These are phyloP conservation scores for Phytopythium kandeliae DNA, from an alignment of 352 stramenopile species.

Conservation along the genomic window DNA sequence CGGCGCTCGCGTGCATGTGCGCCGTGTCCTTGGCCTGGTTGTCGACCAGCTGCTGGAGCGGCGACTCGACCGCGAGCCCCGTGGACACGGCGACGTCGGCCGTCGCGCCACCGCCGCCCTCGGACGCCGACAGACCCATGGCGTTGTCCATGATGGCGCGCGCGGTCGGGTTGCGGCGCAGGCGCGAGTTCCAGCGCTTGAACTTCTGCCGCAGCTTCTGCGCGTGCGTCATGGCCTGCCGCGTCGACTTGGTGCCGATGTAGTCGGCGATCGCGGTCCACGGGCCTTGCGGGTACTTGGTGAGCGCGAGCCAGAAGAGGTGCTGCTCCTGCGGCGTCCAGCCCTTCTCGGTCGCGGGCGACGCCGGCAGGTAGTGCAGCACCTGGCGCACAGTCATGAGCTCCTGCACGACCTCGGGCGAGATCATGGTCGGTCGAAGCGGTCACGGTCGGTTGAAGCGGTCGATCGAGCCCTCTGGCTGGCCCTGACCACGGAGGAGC, in stretches of 20 bases:
- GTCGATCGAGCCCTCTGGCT: too few species aligned
- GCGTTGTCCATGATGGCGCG: slow-evolving; percentile 18
- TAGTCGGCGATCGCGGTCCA: slow-evolving; percentile 46
- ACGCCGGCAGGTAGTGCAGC: slow-evolving; percentile 31
- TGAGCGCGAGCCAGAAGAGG: slow-evolving; percentile 30
- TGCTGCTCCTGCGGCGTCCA: slow-evolving; percentile 23
- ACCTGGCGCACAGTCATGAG: slow-evolving; percentile 25
- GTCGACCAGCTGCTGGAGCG: background rate
- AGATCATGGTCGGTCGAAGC: slow-evolving; percentile 17
- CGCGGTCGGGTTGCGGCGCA: slow-evolving; percentile 19
- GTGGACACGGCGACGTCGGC: slow-evolving; percentile 6
- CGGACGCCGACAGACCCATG: background rate
- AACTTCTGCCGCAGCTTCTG: slow-evolving; percentile 56
- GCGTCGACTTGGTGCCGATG: slow-evolving; percentile 47
- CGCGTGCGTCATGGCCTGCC: slow-evolving; percentile 51
- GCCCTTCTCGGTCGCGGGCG: slow-evolving; percentile 20
- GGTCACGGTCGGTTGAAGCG: too few species aligned
- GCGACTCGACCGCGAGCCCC: slow-evolving; percentile 1
- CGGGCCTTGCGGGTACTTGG: slow-evolving; percentile 34
- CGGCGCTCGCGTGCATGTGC: background rate
- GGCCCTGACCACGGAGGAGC: slow-evolving; percentile 2
- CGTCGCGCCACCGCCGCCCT: background rate
- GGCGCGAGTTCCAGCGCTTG: slow-evolving; percentile 25
- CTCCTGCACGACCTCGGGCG: slow-evolving; percentile 29
- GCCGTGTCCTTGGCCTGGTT: slow-evolving; percentile 2